These are phyloP conservation scores for Arthrobotrys musiformis DNA, from an alignment of 2,329 filamentous ascomycete species.

Conservation along the genomic window DNA sequence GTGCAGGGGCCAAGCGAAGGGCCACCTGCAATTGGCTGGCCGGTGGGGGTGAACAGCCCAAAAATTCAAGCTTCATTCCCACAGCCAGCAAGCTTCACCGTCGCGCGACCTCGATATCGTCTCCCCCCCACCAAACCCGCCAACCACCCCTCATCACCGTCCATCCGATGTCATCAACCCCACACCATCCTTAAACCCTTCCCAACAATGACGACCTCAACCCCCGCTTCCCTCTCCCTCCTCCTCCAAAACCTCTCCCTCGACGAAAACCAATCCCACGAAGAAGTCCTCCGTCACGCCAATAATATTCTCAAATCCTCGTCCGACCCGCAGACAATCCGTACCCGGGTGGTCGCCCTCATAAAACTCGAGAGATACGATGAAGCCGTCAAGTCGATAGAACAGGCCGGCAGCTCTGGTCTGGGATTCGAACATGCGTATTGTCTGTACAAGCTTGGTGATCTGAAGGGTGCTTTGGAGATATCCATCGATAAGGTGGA, in stretches of 20 bases:
- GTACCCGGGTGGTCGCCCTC: constrained; percentile 77
- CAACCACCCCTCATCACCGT: neutral
- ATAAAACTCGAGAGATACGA: constrained; percentile 84
- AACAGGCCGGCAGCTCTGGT: constrained; percentile 70
- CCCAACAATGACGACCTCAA: constrained; percentile 53
- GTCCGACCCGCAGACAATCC: constrained; percentile 71
- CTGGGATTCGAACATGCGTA: constrained; percentile 79
- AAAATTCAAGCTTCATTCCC: constrained; percentile 20
- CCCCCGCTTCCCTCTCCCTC: constrained; percentile 57
- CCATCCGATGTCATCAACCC: neutral
- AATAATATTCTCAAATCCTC: constrained; percentile 73
- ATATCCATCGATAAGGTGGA: constrained; percentile 60
- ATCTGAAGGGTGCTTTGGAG: constrained; percentile 72
- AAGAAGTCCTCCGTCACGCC: constrained; percentile 75
- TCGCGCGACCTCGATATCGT: neutral
- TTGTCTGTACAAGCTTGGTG: constrained; percentile 82
- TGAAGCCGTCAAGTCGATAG: constrained; percentile 77
- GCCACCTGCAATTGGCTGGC: constrained; percentile 1
- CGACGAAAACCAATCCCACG: constrained; percentile 69
- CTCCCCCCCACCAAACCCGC: neutral
- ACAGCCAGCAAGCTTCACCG: neutral
- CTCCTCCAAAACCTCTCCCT: constrained; percentile 58
- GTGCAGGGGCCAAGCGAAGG: neutral
- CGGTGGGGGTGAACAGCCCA: constrained; percentile 21
- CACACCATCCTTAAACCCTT: no score